Base-by-base conservation (phyloP, 1,284 basidiomycete species). In the Boletus smithii region DNA sequence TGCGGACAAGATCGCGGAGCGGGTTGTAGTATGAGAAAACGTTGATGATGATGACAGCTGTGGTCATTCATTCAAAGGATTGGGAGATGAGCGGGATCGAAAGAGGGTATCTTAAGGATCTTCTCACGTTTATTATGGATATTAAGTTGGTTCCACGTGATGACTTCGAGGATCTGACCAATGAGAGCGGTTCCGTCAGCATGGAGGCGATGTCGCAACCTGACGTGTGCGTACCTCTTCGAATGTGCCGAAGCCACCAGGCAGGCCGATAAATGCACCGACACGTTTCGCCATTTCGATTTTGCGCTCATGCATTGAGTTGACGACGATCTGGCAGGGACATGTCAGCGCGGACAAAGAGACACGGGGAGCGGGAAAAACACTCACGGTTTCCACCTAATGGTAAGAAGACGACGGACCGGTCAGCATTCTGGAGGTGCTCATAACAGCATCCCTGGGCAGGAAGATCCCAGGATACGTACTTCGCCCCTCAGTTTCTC, bases 241-340 rank as follows among this genome's bases (percentile, higher is more conserved):
- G 56, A 91, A 91, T 0, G 92, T 95, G 14, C 93, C 93, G 61
- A 82, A 95, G 0, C 94, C 94, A 29, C 94, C 94, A 5, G 94
- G 93, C 10, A 97, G 74, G 14, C 84, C 88, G 41, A 97, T 73
- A 60, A 97, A 97, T 0, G 83, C 92, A 24, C 79, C 76, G 0
- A 80, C 79, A 17, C 87, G 74, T 53, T 76, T 77, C 0, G 92
- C 91, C 92, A 97, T 95, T 60, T 85, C 81, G 11, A 86, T 75
- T 66, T 97, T 97, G 18, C 94, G 81, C 59, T 92, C 88, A 61
- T 97, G 94, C 94, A 97, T 97, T 1, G 86, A 86, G 44, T 81
- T 73, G 3, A 94, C 90, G 2, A 94, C 68, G 44, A 90, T 72
- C 77, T 88, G 54, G 22, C 46, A 29, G 44, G 20, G 32, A 24